Evolutionary conservation across 805 yeast species (phyloP).

Genomic region (Teunomyces pallodes): DNA sequence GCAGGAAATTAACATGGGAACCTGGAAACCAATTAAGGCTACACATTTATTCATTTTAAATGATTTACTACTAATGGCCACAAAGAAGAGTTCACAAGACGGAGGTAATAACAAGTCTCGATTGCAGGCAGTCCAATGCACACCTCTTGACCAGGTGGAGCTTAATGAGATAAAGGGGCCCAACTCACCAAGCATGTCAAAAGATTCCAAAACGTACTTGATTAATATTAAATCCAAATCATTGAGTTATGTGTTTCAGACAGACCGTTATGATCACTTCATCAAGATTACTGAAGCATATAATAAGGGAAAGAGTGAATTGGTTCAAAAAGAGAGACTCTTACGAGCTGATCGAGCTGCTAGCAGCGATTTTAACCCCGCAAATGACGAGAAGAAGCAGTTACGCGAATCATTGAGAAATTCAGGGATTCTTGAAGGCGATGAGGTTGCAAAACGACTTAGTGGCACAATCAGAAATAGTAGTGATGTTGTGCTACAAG

Average conservation of each 20-base stretch:
- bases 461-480: slow-evolving; percentile 29
- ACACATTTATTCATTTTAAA: slow-evolving; percentile 75
- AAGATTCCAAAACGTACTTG: slow-evolving; percentile 30
- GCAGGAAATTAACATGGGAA: slow-evolving; percentile 82
- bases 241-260: slow-evolving; percentile 54
- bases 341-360: slow-evolving; percentile 13
- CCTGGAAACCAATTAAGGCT: slow-evolving; percentile 75
- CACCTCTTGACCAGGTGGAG: slow-evolving; percentile 66
- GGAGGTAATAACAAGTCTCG: slow-evolving; percentile 30
- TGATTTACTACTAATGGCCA: slow-evolving; percentile 74
- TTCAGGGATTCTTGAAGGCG: slow-evolving; percentile 45
- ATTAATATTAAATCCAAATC: slow-evolving; percentile 49
- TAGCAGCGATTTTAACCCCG: slow-evolving; percentile 12
- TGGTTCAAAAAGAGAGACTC: slow-evolving; percentile 28
- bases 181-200: slow-evolving; percentile 9
- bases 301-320: slow-evolving; percentile 60
- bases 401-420: slow-evolving; percentile 47
- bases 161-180: slow-evolving; percentile 39
- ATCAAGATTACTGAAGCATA: slow-evolving; percentile 52
- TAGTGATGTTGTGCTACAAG: slow-evolving; percentile 49
- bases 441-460: slow-evolving; percentile 28
- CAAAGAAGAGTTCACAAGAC: slow-evolving; percentile 43
- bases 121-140: slow-evolving; percentile 71
- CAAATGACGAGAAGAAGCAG: slow-evolving; percentile 37
- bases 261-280: slow-evolving; percentile 59